Evolutionary conservation across 2,329 filamentous ascomycete species (phyloP), one percentile per base, ranked within the genome.

Genomic region (Venturia effusa): DNA sequence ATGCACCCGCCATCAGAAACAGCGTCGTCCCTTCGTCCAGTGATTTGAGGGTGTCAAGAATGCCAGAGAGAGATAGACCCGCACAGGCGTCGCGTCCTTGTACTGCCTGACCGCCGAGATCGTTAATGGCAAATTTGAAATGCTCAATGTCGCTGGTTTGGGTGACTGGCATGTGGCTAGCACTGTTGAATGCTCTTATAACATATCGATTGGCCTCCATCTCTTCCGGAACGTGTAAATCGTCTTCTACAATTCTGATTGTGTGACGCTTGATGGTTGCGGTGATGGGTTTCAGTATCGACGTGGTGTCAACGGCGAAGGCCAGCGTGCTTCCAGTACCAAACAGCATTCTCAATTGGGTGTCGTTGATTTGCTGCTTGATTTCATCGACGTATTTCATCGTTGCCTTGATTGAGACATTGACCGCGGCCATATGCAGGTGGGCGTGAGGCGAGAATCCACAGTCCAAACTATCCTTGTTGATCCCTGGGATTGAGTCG

Each of bases 391-490:
- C 22, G 17, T 40, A 60, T 27, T 17, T n/a, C 3, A 60, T 32
- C 6, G 59, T 60, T 27, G 34, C 37, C 27, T 60, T 40, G 32
- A 43, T 60, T 5, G 59, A 40, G n/a, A 22, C 59, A 60, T 60
- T 43, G n/a, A 60, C 59, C 1, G 59, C 59, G 24, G 59, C 22
- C 40, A 27, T 41, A 22, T 60, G 59, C n/a, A 40, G 8, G 13
- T 60, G 34, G 22, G 37, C 59, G n/a, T 60, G 59, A 7, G 59
- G 59, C 17, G 59, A 60, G 10, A 24, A 60, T 17, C 59, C 40
- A 24, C 59, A 60, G 37, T 60, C 59, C n/a, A 60, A 19, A 13
- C 37, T 40, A n/a, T 60, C 59, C n/a, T 60, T 60, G 37, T 60
- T 60, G n/a, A 60, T 60, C 4, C 59, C 59, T 8, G 34, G 51